Evolutionary conservation across 306 rosid genomes (phyloP).

Genomic region (Trifolium dubium): DNA sequence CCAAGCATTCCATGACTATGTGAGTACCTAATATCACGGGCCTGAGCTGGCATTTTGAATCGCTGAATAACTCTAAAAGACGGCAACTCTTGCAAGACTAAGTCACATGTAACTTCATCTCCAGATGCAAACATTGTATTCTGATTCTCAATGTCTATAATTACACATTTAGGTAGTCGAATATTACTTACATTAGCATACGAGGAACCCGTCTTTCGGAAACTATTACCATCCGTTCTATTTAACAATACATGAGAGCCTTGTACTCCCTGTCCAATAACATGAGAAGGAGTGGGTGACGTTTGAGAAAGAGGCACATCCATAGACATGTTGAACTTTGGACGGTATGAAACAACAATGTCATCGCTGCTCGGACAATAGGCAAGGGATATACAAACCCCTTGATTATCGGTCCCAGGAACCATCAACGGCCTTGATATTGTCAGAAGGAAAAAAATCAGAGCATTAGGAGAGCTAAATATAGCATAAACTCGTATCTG

Average conservation of each 20-base stretch:
- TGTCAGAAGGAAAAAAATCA: background rate
- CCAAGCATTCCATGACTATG: slow-evolving; percentile 61
- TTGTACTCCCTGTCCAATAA: slow-evolving; percentile 60
- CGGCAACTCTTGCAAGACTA: slow-evolving; percentile 79
- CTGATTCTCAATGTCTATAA: slow-evolving; percentile 51
- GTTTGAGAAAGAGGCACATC: slow-evolving; percentile 56
- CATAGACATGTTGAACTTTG: slow-evolving; percentile 58
- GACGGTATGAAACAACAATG: slow-evolving; percentile 82
- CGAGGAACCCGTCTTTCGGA: slow-evolving; percentile 59
- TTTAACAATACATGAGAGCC: slow-evolving; percentile 70
- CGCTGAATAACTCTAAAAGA: slow-evolving; percentile 66
- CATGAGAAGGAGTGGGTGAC: slow-evolving; percentile 50
- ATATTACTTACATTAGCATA: slow-evolving; percentile 60
- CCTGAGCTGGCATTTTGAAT: slow-evolving; percentile 52
- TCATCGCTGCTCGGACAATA: slow-evolving; percentile 72
- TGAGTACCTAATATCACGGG: slow-evolving; percentile 77
- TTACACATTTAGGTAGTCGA: slow-evolving; percentile 67
- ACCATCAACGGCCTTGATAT: slow-evolving; percentile 71
- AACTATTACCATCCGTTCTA: slow-evolving; percentile 42
- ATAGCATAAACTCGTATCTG: background rate
- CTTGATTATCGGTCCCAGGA: slow-evolving; percentile 71
- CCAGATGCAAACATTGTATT: slow-evolving; percentile 64
- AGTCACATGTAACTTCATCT: slow-evolving; percentile 61
- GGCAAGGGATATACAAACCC: slow-evolving; percentile 89
- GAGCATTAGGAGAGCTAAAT: slow-evolving; percentile 43